Conservation (phyloP, 2,329 filamentous ascomycete genomes). For the Paraconiothyrium sp. region DNA sequence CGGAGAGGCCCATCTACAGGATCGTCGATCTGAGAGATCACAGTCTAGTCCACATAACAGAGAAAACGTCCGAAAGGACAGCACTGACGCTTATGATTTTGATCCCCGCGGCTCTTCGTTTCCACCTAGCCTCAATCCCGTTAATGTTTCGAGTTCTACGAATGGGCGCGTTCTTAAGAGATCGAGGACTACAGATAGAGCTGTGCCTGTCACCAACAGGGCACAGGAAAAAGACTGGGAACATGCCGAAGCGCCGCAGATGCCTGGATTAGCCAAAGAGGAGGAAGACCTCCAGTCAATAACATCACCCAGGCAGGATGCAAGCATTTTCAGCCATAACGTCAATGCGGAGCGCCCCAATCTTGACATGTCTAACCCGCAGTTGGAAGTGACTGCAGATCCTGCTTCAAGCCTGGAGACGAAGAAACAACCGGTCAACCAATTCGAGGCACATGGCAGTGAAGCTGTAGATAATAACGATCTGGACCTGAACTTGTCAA, state of each 20-base stretch:
- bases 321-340: background rate
- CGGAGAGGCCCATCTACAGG: background rate
- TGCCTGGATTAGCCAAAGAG: no score
- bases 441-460: background rate
- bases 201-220: background rate
- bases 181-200: background rate
- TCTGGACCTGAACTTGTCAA: background rate
- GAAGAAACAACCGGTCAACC: background rate
- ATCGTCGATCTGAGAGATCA: background rate
- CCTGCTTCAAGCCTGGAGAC: background rate
- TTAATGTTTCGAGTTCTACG: background rate
- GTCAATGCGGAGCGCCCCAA: background rate
- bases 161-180: background rate
- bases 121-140: background rate
- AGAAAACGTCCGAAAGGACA: no score
- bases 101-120: background rate
- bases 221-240: background rate
- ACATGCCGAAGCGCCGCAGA: background rate
- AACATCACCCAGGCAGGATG: background rate
- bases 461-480: background rate
- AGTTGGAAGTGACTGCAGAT: background rate
- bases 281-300: background rate
- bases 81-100: background rate
- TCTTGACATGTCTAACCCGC: background rate
- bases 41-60: background rate